Percentiles rank a stretch among this genome's conserved stretches.
phyloP scores from a whole-genome alignment of 106 monocot species.

The Dendrobium chrysotoxum region DNA sequence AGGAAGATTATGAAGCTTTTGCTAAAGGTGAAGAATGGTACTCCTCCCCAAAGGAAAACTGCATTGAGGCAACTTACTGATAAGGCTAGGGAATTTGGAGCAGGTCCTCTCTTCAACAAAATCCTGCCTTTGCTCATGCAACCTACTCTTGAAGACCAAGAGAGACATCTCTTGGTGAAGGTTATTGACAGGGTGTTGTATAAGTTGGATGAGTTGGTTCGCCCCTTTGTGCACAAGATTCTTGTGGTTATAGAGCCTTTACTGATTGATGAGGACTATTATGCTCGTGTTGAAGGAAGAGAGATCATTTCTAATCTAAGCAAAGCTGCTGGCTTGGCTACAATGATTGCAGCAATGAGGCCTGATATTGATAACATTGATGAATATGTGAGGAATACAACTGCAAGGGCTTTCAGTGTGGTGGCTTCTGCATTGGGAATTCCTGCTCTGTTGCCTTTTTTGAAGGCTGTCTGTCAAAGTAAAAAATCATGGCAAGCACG shows the following conservation, averaged over 20 bases:
- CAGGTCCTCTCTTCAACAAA: conserved; percentile 89
- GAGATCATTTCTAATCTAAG: conserved; percentile 99
- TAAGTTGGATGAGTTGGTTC: conserved; percentile 86
- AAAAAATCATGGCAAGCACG: conserved; percentile 99
- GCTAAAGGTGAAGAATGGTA: conserved; percentile 96
- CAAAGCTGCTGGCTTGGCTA: conserved; percentile 91
- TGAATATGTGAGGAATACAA: conserved; percentile 95
- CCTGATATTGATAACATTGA: conserved; percentile 99
- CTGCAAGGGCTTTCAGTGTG: conserved; percentile 97
- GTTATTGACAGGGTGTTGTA: conserved; percentile 95
- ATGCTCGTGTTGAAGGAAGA: conserved; percentile 96
- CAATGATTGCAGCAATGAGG: conserved; percentile 99
- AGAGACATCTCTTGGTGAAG: conserved; percentile 91
- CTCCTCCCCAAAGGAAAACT: conserved; percentile 91
- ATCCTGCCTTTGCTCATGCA: conserved; percentile 95
- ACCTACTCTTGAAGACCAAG: conserved; percentile 93
- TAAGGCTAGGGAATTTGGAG: conserved; percentile 93
- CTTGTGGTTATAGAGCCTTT: conserved; percentile 96
- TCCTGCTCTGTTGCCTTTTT: conserved; percentile 86
- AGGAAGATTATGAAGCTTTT: conserved; percentile 96
- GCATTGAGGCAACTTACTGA: conserved; percentile 88
- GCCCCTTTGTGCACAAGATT: conserved; percentile 97
- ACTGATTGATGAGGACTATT: conserved; percentile 96
- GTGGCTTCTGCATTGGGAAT: conserved; percentile 98
- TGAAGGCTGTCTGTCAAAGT: conserved; percentile 99